Evolutionary conservation across 768 basidiomycete genomes (phyloP).

Genomic region (Lentinus tigrinus): DNA sequence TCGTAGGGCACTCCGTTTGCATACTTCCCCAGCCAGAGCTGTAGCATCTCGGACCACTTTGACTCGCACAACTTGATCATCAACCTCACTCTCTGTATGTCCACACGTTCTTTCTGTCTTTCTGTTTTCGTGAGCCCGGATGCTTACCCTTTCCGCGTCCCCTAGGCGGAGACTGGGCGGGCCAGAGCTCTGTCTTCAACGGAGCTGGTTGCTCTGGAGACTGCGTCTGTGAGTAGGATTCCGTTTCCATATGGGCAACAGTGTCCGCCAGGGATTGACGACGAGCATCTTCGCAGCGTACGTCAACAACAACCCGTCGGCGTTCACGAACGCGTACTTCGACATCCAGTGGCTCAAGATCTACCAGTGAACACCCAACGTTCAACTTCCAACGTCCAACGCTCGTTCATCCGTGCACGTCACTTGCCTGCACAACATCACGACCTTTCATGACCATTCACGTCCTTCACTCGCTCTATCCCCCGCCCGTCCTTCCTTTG

Average conservation of each 20-base stretch:
- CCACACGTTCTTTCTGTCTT: no score
- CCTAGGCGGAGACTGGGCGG: conserved; percentile 54
- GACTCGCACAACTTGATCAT: conserved; percentile 2
- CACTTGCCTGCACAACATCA: background rate
- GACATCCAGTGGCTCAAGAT: conserved; percentile 42
- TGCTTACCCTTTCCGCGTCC: background rate
- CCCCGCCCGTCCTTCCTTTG: background rate
- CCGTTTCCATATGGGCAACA: no score
- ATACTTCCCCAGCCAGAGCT: conserved; percentile 2
- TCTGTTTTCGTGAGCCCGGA: background rate
- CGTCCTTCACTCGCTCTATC: background rate
- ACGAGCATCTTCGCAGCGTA: conserved; percentile 41
- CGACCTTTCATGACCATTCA: background rate
- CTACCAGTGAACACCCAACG: conserved; percentile 14
- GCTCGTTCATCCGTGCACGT: background rate
- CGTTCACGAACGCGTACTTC: conserved; percentile 70
- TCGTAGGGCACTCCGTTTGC: conserved; percentile 48
- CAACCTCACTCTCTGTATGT: conserved; percentile 57
- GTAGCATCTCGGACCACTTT: background rate
- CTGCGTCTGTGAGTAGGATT: conserved; percentile 46
- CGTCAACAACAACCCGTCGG: conserved; percentile 65
- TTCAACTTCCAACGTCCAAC: background rate
- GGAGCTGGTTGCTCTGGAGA: conserved; percentile 48
- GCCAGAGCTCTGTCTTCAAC: conserved; percentile 35
- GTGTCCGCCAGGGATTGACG: background rate